Conservation (phyloP, 2,329 filamentous ascomycete species). For the Canariomyces notabilis region DNA sequence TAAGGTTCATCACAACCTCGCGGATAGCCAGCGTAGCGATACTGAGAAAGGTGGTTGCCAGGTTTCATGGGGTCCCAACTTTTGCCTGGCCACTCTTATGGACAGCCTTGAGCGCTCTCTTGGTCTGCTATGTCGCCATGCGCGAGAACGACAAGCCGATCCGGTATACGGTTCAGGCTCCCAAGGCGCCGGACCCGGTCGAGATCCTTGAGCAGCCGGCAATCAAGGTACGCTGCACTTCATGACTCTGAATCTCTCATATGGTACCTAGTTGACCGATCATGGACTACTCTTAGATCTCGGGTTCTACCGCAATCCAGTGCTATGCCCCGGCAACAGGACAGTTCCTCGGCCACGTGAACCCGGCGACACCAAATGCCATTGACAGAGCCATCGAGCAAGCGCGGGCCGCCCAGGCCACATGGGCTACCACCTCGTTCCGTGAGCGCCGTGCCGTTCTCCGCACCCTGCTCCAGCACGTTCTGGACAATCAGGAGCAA, state of each 20-base stretch:
- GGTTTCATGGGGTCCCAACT: constrained; percentile 8
- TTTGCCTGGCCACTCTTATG: constrained; percentile 14
- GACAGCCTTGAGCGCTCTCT: constrained; percentile 12
- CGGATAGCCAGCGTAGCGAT: background rate
- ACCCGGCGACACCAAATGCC: constrained; percentile 67
- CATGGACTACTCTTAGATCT: constrained; percentile 35
- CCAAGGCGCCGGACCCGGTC: constrained; percentile 55
- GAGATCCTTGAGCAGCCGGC: constrained; percentile 54
- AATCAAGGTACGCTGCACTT: constrained; percentile 46
- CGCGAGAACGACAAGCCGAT: constrained; percentile 41
- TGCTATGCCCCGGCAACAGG: constrained; percentile 91
- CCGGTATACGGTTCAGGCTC: constrained; percentile 56
- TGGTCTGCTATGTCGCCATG: constrained; percentile 25
- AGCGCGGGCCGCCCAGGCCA: constrained; percentile 66
- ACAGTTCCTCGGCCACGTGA: constrained; percentile 70
- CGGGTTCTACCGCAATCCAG: constrained; percentile 64
- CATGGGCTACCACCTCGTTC: constrained; percentile 77
- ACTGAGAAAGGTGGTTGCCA: constrained; percentile 1
- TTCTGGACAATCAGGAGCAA: constrained; percentile 82
- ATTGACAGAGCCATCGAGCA: constrained; percentile 75
- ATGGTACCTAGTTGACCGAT: constrained; percentile 11
- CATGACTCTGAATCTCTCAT: background rate
- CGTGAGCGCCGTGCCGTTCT: constrained; percentile 72
- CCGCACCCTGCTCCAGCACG: constrained; percentile 71
- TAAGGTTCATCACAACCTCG: constrained; percentile 4